A percentile compares a stretch with the other conserved stretches of the same genome.
Conservation (phyloP, 202 grass and related monocot genomes). For the Eragrostis tef region DNA sequence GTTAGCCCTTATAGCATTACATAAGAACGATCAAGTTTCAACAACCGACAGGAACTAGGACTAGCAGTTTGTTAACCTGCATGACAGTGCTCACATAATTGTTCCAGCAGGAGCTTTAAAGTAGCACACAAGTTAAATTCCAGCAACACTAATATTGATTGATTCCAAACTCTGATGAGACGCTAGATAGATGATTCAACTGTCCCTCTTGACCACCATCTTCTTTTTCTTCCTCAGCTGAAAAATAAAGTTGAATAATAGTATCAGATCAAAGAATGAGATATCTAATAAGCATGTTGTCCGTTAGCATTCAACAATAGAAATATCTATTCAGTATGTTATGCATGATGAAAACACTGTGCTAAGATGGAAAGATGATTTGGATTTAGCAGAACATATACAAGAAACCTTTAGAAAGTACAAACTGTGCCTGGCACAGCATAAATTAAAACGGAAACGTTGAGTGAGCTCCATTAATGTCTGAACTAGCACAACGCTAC, state of each 20-base stretch:
- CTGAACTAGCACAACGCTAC: not conserved
- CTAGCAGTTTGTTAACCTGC: conserved; percentile 1
- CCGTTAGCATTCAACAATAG: not conserved
- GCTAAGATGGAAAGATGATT: not conserved
- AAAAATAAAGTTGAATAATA: not conserved
- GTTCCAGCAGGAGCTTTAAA: not conserved
- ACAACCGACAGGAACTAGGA: not conserved
- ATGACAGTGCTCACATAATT: not conserved
- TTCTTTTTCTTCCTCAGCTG: conserved; percentile 35
- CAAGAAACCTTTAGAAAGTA: not conserved
- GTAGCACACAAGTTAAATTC: not conserved
- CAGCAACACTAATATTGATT: not conserved
- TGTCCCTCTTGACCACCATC: not conserved
- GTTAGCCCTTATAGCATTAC: not conserved
- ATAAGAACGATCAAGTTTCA: not conserved
- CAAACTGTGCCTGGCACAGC: not conserved
- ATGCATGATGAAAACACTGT: not conserved
- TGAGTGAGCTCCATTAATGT: not conserved
- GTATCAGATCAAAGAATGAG: not conserved
- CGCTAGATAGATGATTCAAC: not conserved
- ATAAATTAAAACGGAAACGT: not conserved
- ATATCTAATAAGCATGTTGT: too few relatives aligned
- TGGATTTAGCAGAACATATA: not conserved
- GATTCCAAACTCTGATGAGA: not conserved
- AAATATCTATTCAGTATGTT: not conserved